Evolutionary conservation across 768 basidiomycete genomes (phyloP).

Genomic region (Pisolithus albus): DNA sequence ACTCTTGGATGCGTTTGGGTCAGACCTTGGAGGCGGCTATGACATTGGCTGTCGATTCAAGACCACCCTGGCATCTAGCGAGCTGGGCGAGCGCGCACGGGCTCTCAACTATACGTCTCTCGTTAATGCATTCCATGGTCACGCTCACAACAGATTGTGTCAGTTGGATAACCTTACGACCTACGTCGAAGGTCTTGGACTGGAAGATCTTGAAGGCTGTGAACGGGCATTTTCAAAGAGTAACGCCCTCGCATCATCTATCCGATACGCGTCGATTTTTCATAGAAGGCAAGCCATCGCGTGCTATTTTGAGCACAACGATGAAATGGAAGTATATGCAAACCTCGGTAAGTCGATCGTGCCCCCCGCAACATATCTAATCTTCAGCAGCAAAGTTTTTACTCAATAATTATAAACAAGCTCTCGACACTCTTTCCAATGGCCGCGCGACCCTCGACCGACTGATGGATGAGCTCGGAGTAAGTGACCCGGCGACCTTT

Average conservation of each 20-base stretch:
- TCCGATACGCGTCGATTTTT: background rate
- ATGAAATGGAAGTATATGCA: too few species aligned
- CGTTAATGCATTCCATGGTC: conserved; percentile 17
- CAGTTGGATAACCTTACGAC: conserved; percentile 13
- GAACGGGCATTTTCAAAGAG: conserved; percentile 14
- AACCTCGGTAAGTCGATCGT: too few species aligned
- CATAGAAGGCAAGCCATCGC: background rate
- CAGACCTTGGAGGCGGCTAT: conserved; percentile 10
- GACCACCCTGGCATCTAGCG: conserved; percentile 9
- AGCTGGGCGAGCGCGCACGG: background rate
- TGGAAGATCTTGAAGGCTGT: conserved; percentile 17
- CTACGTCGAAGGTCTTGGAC: conserved; percentile 10
- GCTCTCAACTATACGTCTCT: conserved; percentile 1
- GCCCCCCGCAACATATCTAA: background rate
- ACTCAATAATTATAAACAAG: too few species aligned
- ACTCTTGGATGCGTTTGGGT: conserved; percentile 7
- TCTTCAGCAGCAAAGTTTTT: too few species aligned
- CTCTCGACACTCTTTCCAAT: too few species aligned
- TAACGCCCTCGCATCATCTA: background rate
- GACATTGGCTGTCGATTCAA: conserved; percentile 19
- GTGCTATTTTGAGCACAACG: too few species aligned
- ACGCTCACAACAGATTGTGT: conserved; percentile 16
- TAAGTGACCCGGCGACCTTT: too few species aligned
- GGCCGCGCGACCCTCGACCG: too few species aligned
- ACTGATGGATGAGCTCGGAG: too few species aligned